Evolutionary conservation across 2,329 filamentous ascomycete species (phyloP).

Genomic region (Xylaria sp.): DNA sequence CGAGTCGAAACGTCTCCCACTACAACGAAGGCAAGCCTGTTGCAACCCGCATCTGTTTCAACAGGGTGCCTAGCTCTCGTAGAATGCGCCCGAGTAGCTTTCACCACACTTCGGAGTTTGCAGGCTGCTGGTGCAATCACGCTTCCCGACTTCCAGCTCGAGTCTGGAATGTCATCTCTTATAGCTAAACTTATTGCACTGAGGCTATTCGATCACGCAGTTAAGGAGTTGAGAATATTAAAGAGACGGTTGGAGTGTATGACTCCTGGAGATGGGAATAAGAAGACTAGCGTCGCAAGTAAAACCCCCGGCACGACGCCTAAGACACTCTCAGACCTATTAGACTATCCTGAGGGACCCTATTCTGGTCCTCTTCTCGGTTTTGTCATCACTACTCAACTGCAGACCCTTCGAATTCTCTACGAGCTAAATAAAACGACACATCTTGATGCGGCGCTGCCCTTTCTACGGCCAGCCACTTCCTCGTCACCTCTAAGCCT

Average conservation of each 20-base stretch:
- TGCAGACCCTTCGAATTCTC: slow-evolving; percentile 72
- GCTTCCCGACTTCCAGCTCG: slow-evolving; percentile 74
- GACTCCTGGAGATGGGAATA: slow-evolving; percentile 42
- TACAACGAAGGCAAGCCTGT: slow-evolving; percentile 50
- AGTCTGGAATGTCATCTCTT: slow-evolving; percentile 77
- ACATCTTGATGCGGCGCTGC: slow-evolving; percentile 67
- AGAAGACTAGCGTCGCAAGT: slow-evolving; percentile 50
- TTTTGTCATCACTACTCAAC: slow-evolving; percentile 72
- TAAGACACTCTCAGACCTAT: slow-evolving; percentile 65
- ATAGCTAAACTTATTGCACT: slow-evolving; percentile 73
- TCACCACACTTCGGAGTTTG: slow-evolving; percentile 70
- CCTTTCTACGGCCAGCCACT: slow-evolving; percentile 64
- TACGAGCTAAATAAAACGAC: slow-evolving; percentile 68
- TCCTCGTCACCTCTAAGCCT: slow-evolving; percentile 69
- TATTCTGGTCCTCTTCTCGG: slow-evolving; percentile 58
- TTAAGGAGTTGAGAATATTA: slow-evolving; percentile 74
- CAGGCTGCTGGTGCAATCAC: slow-evolving; percentile 65
- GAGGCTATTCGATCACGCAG: slow-evolving; percentile 73
- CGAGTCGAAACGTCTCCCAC: slow-evolving; percentile 67
- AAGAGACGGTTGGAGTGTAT: slow-evolving; percentile 70
- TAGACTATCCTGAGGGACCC: slow-evolving; percentile 67
- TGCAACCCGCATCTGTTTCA: slow-evolving; percentile 46
- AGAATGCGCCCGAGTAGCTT: slow-evolving; percentile 76
- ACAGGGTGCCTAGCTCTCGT: slow-evolving; percentile 66
- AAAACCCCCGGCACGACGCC: slow-evolving; percentile 53